Base-by-base conservation (phyloP, 805 yeast species). In the Saccharomyces mikatae region DNA sequence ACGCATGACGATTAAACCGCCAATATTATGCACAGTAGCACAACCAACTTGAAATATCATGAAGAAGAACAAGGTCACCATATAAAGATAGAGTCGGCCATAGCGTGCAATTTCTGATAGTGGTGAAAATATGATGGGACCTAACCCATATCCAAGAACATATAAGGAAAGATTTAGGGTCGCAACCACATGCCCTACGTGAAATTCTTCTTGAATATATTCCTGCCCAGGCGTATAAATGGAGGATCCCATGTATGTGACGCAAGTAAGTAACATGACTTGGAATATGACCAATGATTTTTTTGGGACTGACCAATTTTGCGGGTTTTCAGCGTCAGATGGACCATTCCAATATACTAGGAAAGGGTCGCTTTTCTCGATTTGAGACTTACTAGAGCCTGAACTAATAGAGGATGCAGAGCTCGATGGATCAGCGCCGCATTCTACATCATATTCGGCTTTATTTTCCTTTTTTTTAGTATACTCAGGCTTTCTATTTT, bases 111-210 rank as follows among this genome's bases (percentile, higher is more conserved):
- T 74, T 62, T 83, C 87, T 13, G 84, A 77, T 56, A 83, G 59
- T 3, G 88, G 87, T 0, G 84, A 77, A 52, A 81, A 78, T 1
- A 81, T 57, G 72, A 83, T 71, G 2, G 86, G 86, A 1, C 86
- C 86, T 21, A 81, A 50, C 52, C 83, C 87, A 61, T 83, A 82
- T 9, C 86, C 87, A 29, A 81, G 59, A 6, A 82, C 82, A 58
- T 78, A 83, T 41, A 81, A 57, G 0, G 84, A 69, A 60, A 83
- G 71, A 2, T 83, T 82, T 36, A 83, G 68, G 0, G 77, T 69
- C 0, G 82, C 81, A 4, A 73, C 73, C 5, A 74, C 76, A 31
- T 67, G 67, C 14, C 77, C 69, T 4, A 78, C 74, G n/a, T 68
- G 57, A 59, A 80, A 80, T 47, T 80, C 77, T 28, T 67, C 66